Percentiles rank a stretch among this genome's conserved stretches.
These are phyloP conservation scores for Cyberlindnera xishuangbannaensis DNA, from an alignment of 805 yeast genomes.

Conservation along the genomic window DNA sequence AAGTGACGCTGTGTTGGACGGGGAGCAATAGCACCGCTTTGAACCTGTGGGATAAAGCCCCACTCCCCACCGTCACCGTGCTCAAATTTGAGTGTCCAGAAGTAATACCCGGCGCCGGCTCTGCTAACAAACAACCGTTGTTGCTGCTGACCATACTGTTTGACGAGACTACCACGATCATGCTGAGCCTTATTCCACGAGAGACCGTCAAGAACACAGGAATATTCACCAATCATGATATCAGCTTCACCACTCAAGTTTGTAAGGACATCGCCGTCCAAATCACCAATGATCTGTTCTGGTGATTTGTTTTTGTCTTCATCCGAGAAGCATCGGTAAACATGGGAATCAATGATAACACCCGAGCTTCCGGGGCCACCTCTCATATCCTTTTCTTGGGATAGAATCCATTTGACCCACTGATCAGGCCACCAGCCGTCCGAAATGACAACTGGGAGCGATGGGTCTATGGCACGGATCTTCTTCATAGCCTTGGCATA, in stretches of 20 bases:
- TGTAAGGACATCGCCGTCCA: slow-evolving; percentile 44
- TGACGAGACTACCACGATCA: slow-evolving; percentile 51
- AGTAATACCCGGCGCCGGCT: slow-evolving; percentile 68
- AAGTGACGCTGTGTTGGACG: slow-evolving; percentile 24
- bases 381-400: slow-evolving; percentile 31
- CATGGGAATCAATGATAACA: slow-evolving; percentile 76
- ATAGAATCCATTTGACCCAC: slow-evolving; percentile 60
- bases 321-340: slow-evolving; percentile 81
- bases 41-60: slow-evolving; percentile 80
- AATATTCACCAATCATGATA: slow-evolving; percentile 81
- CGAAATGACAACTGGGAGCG: slow-evolving; percentile 71
- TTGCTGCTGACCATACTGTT: slow-evolving; percentile 57
- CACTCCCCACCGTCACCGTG: slow-evolving; percentile 95
- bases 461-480: slow-evolving; percentile 49
- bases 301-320: slow-evolving; percentile 63
- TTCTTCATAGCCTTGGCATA: slow-evolving; percentile 58
- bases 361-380: slow-evolving; percentile 37
- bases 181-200: slow-evolving; percentile 57
- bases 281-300: slow-evolving; percentile 52
- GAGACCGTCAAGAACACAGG: slow-evolving; percentile 74
- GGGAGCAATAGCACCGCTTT: slow-evolving; percentile 49
- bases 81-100: slow-evolving; percentile 88
- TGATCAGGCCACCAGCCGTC: slow-evolving; percentile 93
- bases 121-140: slow-evolving; percentile 39
- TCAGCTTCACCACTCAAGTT: slow-evolving; percentile 52